Evolutionary conservation across 805 yeast genomes (phyloP).

Genomic region (Barnettozyma pratensis): DNA sequence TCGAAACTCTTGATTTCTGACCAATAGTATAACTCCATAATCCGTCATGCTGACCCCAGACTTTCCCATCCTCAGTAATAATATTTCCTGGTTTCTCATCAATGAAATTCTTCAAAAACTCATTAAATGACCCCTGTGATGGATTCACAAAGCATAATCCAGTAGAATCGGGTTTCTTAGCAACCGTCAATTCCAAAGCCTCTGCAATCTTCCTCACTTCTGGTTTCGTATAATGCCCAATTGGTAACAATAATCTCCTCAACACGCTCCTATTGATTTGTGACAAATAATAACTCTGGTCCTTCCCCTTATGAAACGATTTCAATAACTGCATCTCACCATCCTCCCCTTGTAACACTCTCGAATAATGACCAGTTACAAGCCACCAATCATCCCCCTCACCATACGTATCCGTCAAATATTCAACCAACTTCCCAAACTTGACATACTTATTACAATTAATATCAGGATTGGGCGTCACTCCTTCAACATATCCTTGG

Average conservation of each 20-base stretch:
- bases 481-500: conserved; percentile 59
- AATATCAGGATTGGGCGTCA: conserved; percentile 94
- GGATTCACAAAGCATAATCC: conserved; percentile 89
- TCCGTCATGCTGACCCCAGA: conserved; percentile 82
- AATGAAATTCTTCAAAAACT: conserved; percentile 70
- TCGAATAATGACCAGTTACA: conserved; percentile 82
- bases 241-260: conserved; percentile 60
- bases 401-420: conserved; percentile 37
- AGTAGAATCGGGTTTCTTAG: conserved; percentile 86
- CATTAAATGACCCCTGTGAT: conserved; percentile 59
- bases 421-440: conserved; percentile 71
- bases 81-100: conserved; percentile 73
- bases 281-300: conserved; percentile 88
- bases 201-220: conserved; percentile 66
- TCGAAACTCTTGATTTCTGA: conserved; percentile 63
- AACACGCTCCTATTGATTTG: conserved; percentile 48
- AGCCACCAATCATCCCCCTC: conserved; percentile 60
- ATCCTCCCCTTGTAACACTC: conserved; percentile 37
- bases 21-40: conserved; percentile 96
- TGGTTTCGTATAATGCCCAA: conserved; percentile 74
- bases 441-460: conserved; percentile 82
- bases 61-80: conserved; percentile 64
- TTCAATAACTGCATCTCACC: conserved; percentile 46
- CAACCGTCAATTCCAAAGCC: conserved; percentile 49
- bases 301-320: conserved; percentile 59